These are phyloP conservation scores for Podaxis sp. DNA, from an alignment of 768 basidiomycete genomes.

Conservation along the genomic window DNA sequence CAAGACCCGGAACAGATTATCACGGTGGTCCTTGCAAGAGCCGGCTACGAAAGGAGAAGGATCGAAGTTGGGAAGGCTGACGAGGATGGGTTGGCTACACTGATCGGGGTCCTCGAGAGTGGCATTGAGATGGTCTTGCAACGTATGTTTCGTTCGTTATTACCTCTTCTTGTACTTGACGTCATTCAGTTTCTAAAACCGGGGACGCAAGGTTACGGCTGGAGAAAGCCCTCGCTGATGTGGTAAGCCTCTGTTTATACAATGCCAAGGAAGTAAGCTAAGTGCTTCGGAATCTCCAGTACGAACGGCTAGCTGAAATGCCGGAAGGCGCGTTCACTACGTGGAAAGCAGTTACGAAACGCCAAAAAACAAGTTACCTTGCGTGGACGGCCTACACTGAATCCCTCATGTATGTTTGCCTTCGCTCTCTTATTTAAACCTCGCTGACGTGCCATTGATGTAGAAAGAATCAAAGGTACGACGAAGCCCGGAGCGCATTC, in stretches of 20 bases:
- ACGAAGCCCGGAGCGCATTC: conserved; percentile 67
- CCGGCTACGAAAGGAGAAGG: conserved; percentile 59
- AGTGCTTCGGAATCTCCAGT: conserved; percentile 32
- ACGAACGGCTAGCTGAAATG: conserved; percentile 42
- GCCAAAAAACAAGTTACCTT: conserved; percentile 68
- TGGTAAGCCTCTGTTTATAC: conserved; percentile 46
- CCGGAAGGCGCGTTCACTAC: conserved; percentile 52
- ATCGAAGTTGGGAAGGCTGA: conserved; percentile 44
- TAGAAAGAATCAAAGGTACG: conserved; percentile 53
- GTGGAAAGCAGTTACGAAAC: conserved; percentile 66
- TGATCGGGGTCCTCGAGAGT: conserved; percentile 59
- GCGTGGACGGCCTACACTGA: conserved; percentile 79
- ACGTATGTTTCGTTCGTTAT: conserved; percentile 35
- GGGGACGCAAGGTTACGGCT: conserved; percentile 79
- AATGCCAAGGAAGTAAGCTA: background rate
- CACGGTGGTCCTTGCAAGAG: conserved; percentile 60
- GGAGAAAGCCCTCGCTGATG: conserved; percentile 77
- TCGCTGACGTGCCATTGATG: conserved; percentile 5
- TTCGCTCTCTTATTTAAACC: background rate
- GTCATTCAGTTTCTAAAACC: conserved; percentile 46
- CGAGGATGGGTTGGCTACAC: conserved; percentile 46
- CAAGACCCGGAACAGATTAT: conserved; percentile 64
- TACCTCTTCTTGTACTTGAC: background rate
- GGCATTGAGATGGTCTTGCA: conserved; percentile 61
- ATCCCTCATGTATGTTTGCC: conserved; percentile 57